Evolutionary conservation across 345 rosid genomes (phyloP).

Genomic region (Erysimum cheiranthoides): DNA sequence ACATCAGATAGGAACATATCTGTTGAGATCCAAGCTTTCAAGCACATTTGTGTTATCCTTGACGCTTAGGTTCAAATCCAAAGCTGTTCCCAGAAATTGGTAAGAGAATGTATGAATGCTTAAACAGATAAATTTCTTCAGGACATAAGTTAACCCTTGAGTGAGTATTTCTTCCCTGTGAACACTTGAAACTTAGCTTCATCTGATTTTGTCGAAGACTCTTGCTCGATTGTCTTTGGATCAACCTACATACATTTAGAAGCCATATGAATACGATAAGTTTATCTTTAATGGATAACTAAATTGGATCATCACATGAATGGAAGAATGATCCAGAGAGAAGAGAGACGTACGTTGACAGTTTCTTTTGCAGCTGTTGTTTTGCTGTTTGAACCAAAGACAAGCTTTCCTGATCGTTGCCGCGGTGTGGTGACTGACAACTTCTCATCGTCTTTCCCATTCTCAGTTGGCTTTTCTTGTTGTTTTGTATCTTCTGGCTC

Average conservation of each 20-base stretch:
- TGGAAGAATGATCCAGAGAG: neutral
- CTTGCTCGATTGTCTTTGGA: conserved; percentile 45
- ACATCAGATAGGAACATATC: too few species aligned
- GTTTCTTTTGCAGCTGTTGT: conserved; percentile 41
- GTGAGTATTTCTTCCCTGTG: conserved; percentile 69
- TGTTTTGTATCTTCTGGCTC: conserved; percentile 35
- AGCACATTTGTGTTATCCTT: too few species aligned
- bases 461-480: conserved; percentile 30
- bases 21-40: too few species aligned
- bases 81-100: conserved; percentile 8
- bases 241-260: conserved; percentile 42
- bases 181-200: conserved; percentile 65
- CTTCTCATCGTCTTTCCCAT: conserved; percentile 44
- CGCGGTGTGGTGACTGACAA: conserved; percentile 38
- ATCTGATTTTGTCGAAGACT: conserved; percentile 42
- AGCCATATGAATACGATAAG: conserved; percentile 7
- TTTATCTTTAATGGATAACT: neutral
- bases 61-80: too few species aligned
- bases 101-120: conserved; percentile 3
- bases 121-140: neutral
- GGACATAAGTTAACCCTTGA: conserved; percentile 46
- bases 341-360: conserved; percentile 44
- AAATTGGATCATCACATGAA: neutral
- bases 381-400: conserved; percentile 58
- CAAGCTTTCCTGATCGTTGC: conserved; percentile 54